Conservation (phyloP, 352 stramenopile species). For the Pythium phragmiticola region DNA sequence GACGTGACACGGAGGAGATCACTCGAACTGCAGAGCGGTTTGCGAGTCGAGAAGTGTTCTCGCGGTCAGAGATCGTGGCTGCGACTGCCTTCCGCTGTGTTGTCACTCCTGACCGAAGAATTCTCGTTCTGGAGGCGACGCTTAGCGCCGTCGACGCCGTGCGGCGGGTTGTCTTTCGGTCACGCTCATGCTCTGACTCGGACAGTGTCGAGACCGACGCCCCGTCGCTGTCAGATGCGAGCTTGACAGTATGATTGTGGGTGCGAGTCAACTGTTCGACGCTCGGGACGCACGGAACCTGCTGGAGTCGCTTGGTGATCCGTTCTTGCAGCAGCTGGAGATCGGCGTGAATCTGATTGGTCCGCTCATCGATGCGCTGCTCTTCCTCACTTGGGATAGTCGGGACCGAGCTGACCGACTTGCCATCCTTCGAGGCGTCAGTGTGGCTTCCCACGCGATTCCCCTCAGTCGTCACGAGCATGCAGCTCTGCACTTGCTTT, state of each 20-base stretch:
- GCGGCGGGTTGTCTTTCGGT: not conserved
- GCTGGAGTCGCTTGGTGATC: slow-evolving; percentile 59
- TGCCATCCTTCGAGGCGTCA: not conserved
- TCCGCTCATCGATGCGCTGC: slow-evolving; percentile 51
- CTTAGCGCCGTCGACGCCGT: not conserved
- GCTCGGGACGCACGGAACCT: slow-evolving; percentile 27
- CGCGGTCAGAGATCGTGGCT: not conserved
- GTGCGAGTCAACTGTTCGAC: not conserved
- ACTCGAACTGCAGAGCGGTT: not conserved
- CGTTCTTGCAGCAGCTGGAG: slow-evolving; percentile 65
- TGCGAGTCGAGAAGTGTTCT: slow-evolving; percentile 8
- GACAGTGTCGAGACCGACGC: slow-evolving; percentile 18
- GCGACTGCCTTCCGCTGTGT: not conserved
- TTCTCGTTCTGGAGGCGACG: not conserved
- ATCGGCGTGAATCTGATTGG: slow-evolving; percentile 70
- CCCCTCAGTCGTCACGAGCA: not conserved
- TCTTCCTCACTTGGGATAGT: slow-evolving; percentile 28
- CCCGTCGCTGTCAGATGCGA: slow-evolving; percentile 6
- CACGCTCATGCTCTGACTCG: slow-evolving; percentile 17
- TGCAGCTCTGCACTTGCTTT: not conserved
- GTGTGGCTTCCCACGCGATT: not conserved
- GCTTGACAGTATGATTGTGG: not conserved
- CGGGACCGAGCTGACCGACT: not conserved
- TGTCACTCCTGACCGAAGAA: not conserved
- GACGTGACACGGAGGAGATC: too few species aligned